Conservation (phyloP, 1,139 yeast genomes). For the Hyphopichia wangnamkhiaoensis region DNA sequence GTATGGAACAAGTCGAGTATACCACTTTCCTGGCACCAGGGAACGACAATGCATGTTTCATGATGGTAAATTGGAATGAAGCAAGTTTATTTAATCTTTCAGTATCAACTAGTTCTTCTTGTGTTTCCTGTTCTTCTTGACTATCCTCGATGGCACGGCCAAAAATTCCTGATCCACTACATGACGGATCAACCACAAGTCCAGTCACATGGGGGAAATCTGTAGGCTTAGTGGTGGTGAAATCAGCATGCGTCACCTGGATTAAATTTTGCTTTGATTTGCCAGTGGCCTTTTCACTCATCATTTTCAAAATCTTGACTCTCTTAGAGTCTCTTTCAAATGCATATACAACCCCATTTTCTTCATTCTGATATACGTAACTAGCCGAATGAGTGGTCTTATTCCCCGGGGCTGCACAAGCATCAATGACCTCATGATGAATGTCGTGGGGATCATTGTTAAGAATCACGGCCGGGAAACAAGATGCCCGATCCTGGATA, state of each 20-base stretch:
- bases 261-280: constrained; percentile 45
- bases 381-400: constrained; percentile 93
- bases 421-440: constrained; percentile 70
- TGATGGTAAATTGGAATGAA: constrained; percentile 82
- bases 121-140: constrained; percentile 32
- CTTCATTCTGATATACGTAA: constrained; percentile 32
- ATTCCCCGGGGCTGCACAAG: constrained; percentile 98
- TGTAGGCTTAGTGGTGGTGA: constrained; percentile 65
- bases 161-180: constrained; percentile 97
- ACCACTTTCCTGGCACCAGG: constrained; percentile 80
- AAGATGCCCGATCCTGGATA: constrained; percentile 94
- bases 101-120: constrained; percentile 45
- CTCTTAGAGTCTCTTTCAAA: constrained; percentile 83
- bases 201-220: constrained; percentile 73
- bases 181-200: constrained; percentile 90
- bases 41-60: constrained; percentile 83
- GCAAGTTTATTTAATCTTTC: constrained; percentile 72
- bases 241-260: constrained; percentile 78
- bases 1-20: constrained; percentile 93
- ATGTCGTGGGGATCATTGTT: constrained; percentile 50
- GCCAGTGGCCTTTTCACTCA: constrained; percentile 82
- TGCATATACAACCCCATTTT: constrained; percentile 61
- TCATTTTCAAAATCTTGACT: constrained; percentile 68
- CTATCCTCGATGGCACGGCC: constrained; percentile 71
- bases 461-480: constrained; percentile 89